These are phyloP conservation scores for Chiua virens DNA, from an alignment of 768 basidiomycete species.

Conservation along the genomic window DNA sequence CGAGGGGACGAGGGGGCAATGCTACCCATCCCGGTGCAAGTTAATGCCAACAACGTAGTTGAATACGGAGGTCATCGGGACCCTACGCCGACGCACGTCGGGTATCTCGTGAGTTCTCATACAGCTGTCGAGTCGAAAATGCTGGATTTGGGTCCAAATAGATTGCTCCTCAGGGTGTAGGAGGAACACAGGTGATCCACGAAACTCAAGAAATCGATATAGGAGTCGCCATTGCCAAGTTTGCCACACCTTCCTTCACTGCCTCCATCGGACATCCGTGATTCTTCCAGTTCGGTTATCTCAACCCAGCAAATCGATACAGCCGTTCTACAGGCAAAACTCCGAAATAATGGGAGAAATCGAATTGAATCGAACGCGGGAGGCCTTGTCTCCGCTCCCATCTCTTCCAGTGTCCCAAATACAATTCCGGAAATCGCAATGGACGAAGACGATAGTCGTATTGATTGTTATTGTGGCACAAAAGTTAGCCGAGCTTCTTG, in stretches of 20 bases:
- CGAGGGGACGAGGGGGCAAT: slow-evolving; percentile 57
- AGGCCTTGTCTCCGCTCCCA: slow-evolving; percentile 41
- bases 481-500: slow-evolving; percentile 33
- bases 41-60: slow-evolving; percentile 3
- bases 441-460: slow-evolving; percentile 36
- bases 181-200: slow-evolving; percentile 52
- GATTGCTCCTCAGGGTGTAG: slow-evolving; percentile 33
- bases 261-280: slow-evolving; percentile 29
- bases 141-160: slow-evolving; percentile 6
- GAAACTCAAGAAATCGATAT: slow-evolving; percentile 32
- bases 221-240: slow-evolving; percentile 17
- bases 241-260: slow-evolving; percentile 15
- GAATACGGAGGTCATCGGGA: slow-evolving; percentile 54
- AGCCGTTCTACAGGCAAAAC: slow-evolving; percentile 36
- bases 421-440: slow-evolving; percentile 20
- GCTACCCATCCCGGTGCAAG: slow-evolving; percentile 38
- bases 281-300: slow-evolving; percentile 14
- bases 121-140: neutral
- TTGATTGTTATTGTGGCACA: slow-evolving; percentile 74
- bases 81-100: slow-evolving; percentile 51
- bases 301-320: slow-evolving; percentile 38
- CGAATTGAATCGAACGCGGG: slow-evolving; percentile 37
- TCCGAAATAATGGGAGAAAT: slow-evolving; percentile 8
- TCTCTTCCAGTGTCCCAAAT: neutral
- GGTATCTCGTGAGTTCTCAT: slow-evolving; percentile 49